Conservation (phyloP, 2,329 filamentous ascomycete species). For the Pestalotiopsis sp. region DNA sequence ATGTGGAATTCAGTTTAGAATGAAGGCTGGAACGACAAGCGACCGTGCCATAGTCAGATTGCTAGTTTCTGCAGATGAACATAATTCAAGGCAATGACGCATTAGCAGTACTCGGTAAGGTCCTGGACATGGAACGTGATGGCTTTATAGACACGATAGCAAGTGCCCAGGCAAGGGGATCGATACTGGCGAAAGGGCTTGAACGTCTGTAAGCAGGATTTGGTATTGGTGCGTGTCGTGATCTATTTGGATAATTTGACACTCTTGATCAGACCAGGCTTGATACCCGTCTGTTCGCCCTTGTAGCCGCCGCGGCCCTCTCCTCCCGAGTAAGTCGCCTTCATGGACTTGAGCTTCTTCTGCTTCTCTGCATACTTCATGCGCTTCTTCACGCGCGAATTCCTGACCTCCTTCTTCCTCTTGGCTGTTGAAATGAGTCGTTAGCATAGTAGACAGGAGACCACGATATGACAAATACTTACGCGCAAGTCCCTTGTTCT, state of each 20-base stretch:
- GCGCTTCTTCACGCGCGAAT: slow-evolving; percentile 5
- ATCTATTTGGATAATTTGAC: slow-evolving; percentile 68
- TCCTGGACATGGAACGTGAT: too few species aligned
- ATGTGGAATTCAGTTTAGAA: too few species aligned
- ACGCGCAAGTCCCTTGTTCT: slow-evolving; percentile 7
- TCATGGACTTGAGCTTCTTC: slow-evolving; percentile 92
- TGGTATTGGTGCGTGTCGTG: background rate
- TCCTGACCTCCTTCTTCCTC: slow-evolving; percentile 8
- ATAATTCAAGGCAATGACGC: too few species aligned
- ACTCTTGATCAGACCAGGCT: slow-evolving; percentile 90
- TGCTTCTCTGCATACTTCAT: slow-evolving; percentile 81
- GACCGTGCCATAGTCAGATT: too few species aligned
- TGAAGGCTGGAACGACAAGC: too few species aligned
- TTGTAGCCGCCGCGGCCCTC: slow-evolving; percentile 84
- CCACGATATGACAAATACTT: background rate
- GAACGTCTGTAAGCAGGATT: background rate
- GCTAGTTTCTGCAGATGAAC: too few species aligned
- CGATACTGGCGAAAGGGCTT: too few species aligned
- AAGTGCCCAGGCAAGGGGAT: too few species aligned
- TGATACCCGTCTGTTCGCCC: slow-evolving; percentile 94
- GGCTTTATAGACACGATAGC: too few species aligned
- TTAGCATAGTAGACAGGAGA: background rate
- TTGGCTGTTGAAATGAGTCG: background rate
- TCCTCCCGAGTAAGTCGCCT: slow-evolving; percentile 82
- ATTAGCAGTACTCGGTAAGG: too few species aligned